Base-by-base conservation (phyloP, 305 asterid genomes). In the Fraxinus xanthoxyloides region DNA sequence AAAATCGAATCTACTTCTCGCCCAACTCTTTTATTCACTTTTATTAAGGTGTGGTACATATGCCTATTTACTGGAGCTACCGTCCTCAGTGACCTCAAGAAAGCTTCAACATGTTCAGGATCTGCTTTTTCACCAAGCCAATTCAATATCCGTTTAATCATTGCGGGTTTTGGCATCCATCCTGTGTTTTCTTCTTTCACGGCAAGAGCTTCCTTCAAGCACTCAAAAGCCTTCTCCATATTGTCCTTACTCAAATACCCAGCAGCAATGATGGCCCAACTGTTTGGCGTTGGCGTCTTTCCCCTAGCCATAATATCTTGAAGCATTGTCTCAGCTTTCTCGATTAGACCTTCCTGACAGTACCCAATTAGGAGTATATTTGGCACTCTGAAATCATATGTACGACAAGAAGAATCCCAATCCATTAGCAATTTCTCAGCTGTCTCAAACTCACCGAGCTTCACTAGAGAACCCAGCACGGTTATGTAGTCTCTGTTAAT, bases 401-500 rank as follows among this genome's bases (percentile, higher is more conserved):
- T 85, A 78, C 21, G 88, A 81, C 87, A 86, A 81, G 88, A 82
- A 32, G 85, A 86, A 80, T 86, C 91, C 95, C 94, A 92, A 65
- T 89, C 89, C 73, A 82, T 84, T 40, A 89, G 83, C 82, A 90
- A 81, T 51, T n/a, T 77, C 84, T 89, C 90, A 8, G 92, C 92
- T 30, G 80, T 84, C 61, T 82, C 90, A 13, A 88, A 77, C 83
- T 92, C 92, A 63, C 87, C 89, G 26, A 90, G 87, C 88, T 89
- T 92, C 85, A 90, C 91, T 70, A 92, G 83, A 82, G 87, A 85
- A 2, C 92, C 90, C 70, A 90, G 80, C 85, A 90, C 80, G 74
- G 89, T 87, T 35, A 90, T 90, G 79, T 92, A 92, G 67, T 90
- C 95, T 81, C 89, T 65, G 81, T 92, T 92, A 76, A 88, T 86